A percentile compares a stretch with the other conserved stretches of the same genome.
Evolutionary conservation across 1,284 basidiomycete species (phyloP).

Genomic region (Athelia sp.): DNA sequence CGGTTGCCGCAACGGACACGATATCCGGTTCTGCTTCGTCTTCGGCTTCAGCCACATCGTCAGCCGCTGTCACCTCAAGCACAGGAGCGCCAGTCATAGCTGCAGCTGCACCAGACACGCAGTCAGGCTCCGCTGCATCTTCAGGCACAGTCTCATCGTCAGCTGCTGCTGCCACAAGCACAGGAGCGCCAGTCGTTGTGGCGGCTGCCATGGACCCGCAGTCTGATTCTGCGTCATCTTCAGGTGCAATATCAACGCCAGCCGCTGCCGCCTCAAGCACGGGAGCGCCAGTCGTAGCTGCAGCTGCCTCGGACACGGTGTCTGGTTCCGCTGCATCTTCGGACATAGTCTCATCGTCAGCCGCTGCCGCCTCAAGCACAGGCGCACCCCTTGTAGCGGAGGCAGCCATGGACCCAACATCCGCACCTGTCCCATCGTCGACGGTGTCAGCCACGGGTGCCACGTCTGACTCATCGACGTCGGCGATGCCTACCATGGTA

Average conservation of each 20-base stretch:
- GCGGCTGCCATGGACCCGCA: conserved; percentile 12
- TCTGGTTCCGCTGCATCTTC: no score
- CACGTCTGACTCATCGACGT: no score
- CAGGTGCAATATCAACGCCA: not conserved
- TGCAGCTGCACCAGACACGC: not conserved
- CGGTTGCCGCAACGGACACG: no score
- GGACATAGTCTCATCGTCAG: not conserved
- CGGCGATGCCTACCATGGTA: no score
- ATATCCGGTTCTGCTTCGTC: no score
- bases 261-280: not conserved
- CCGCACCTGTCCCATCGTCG: not conserved
- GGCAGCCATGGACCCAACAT: conserved; percentile 12
- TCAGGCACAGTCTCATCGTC: not conserved
- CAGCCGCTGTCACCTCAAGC: not conserved
- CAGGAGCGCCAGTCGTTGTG: not conserved
- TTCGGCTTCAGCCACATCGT: no score
- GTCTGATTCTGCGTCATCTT: not conserved
- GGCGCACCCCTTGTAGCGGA: not conserved
- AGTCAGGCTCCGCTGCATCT: not conserved
- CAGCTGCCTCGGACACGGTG: not conserved
- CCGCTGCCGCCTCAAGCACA: not conserved
- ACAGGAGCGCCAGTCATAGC: not conserved
- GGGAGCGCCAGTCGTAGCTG: no score
- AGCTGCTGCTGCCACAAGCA: not conserved
- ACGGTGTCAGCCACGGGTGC: not conserved